Base-by-base conservation (phyloP, 768 basidiomycete genomes). In the Saitozyma podzolica region DNA sequence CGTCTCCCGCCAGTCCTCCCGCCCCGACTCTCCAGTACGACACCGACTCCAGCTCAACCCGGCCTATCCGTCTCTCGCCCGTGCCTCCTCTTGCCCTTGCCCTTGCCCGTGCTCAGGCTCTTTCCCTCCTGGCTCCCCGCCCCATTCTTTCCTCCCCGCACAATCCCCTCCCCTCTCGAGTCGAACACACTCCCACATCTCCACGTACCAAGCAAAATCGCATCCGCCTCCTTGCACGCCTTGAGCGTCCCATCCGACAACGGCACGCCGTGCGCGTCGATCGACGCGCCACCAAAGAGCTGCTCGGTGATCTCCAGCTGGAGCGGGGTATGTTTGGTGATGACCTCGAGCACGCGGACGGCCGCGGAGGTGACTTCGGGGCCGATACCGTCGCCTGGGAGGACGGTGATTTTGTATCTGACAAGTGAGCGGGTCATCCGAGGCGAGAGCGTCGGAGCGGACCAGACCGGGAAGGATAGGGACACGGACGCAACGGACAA, bases 331-430 rank as follows among this genome's bases (percentile, higher is more conserved):
- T 83, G 82, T 8, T 84, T 84, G 0, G 88, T 86, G 54, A 97
- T 81, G 5, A 85, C 79, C 67, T 93, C 81, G 55, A 99, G 85
- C 2, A 97, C 89, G 60, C 88, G 87, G 37, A 89, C 84, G 6
- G 94, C 96, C 80, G 98, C 87, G 5, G 80, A 84, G 37, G 92
- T 84, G 40, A 99, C 93, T 73, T 94, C 92, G 39, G 96, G 96
- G 37, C 94, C 95, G 72, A 99, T 98, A 64, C 96, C 96, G 81
- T 99, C 96, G 56, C 96, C 96, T n/a, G 89, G 88, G 49, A 99
- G 87, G 57, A 94, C 85, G 42, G 87, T 90, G 77, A 99, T 86
- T 66, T 88, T 88, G 80, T 90, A 96, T 58, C 93, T 94, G 70
- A 8, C 10, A 19, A 10, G 19, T 63, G 41, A 67, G 66, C 61